Percentiles rank a stretch among this genome's conserved stretches.
Conservation (phyloP, 2,329 filamentous ascomycete species). For the Colletotrichum ledebouriae region DNA sequence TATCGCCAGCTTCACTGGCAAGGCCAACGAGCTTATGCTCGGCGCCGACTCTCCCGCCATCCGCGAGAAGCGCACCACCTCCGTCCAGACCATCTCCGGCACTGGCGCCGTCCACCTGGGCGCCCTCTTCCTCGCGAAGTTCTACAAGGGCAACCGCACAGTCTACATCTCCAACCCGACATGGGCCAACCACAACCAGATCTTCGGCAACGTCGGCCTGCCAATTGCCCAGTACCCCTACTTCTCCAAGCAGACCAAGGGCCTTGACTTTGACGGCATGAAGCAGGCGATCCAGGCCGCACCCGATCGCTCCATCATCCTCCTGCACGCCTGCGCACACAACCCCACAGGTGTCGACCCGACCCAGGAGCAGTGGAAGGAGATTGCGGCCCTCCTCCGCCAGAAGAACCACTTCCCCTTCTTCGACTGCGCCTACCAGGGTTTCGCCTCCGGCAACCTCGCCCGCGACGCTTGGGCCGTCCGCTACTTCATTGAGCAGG, state of each 20-base stretch:
- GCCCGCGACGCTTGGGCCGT: slow-evolving; percentile 90
- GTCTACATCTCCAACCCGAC: slow-evolving; percentile 96
- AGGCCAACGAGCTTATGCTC: slow-evolving; percentile 91
- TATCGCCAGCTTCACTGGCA: slow-evolving; percentile 85
- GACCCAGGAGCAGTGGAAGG: slow-evolving; percentile 92
- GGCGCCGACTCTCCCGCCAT: slow-evolving; percentile 85
- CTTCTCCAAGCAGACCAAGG: slow-evolving; percentile 89
- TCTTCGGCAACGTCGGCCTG: slow-evolving; percentile 92
- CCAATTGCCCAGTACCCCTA: slow-evolving; percentile 89
- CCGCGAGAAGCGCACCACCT: slow-evolving; percentile 82
- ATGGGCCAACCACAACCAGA: slow-evolving; percentile 99
- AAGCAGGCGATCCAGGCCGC: slow-evolving; percentile 77
- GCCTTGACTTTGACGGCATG: slow-evolving; percentile 94
- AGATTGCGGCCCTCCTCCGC: slow-evolving; percentile 83
- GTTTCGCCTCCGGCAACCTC: slow-evolving; percentile 94
- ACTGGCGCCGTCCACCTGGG: slow-evolving; percentile 96
- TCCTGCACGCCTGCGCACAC: slow-evolving; percentile 96
- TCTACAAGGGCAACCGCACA: slow-evolving; percentile 81
- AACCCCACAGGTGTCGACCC: slow-evolving; percentile 98
- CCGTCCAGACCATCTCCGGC: slow-evolving; percentile 95
- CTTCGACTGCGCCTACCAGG: slow-evolving; percentile 98
- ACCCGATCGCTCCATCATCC: slow-evolving; percentile 84
- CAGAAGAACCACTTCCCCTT: slow-evolving; percentile 92
- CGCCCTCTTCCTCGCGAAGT: slow-evolving; percentile 92
- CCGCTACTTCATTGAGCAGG: slow-evolving; percentile 92